phyloP scores from a whole-genome alignment of 148 eudicot species.

The Selenicereus undatus region DNA sequence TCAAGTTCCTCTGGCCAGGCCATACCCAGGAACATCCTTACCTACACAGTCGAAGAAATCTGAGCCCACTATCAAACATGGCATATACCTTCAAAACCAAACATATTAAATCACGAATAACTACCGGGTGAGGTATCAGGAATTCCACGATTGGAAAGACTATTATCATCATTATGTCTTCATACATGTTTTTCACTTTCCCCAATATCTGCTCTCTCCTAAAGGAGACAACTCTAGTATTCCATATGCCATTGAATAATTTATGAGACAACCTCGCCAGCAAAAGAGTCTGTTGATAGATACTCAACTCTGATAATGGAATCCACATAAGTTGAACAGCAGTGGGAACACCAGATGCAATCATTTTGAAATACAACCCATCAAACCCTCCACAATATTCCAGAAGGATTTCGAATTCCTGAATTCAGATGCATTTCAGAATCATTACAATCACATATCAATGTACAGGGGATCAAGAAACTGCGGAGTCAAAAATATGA shows the following conservation, averaged over 20 bases:
- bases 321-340: constrained; percentile 84
- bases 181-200: constrained; percentile 45
- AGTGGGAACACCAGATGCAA: constrained; percentile 74
- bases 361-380: constrained; percentile 78
- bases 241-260: constrained; percentile 49
- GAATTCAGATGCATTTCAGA: constrained; percentile 25
- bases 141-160: constrained; percentile 69
- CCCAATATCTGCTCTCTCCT: constrained; percentile 38
- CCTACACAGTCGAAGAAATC: constrained; percentile 34
- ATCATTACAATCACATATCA: constrained; percentile 12
- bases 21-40: constrained; percentile 61
- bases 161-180: constrained; percentile 63
- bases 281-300: constrained; percentile 53
- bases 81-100: constrained; percentile 5
- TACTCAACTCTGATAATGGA: constrained; percentile 69
- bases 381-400: constrained; percentile 90
- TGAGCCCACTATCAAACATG: constrained; percentile 19
- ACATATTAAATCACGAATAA: constrained; percentile 12
- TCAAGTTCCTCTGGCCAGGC: constrained; percentile 74
- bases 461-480: constrained; percentile 3
- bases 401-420: constrained; percentile 73
- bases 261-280: constrained; percentile 37
- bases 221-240: constrained; percentile 26
- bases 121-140: constrained; percentile 67
- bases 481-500: constrained; percentile 20